phyloP scores from a whole-genome alignment of 768 basidiomycete genomes.

The Mycena indigotica region DNA sequence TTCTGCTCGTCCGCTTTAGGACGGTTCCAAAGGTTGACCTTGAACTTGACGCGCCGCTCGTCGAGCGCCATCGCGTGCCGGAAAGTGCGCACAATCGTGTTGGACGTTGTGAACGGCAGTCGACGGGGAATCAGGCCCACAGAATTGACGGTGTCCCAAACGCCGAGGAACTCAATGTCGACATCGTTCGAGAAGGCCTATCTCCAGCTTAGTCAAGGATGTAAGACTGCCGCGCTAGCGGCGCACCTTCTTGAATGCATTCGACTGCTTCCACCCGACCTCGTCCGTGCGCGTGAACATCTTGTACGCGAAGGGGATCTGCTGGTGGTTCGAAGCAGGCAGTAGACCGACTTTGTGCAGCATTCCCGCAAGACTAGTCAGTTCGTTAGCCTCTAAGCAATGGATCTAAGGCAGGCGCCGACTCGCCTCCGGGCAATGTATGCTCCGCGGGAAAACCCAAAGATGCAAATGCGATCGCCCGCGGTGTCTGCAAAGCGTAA shows the following conservation, averaged over 20 bases:
- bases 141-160: conserved; percentile 61
- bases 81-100: conserved; percentile 48
- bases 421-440: conserved; percentile 60
- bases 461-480: conserved; percentile 30
- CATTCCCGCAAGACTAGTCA: conserved; percentile 35
- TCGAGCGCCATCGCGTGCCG: conserved; percentile 60
- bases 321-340: conserved; percentile 53
- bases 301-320: conserved; percentile 63
- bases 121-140: conserved; percentile 47
- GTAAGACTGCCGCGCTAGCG: no score
- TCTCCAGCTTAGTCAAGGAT: background rate
- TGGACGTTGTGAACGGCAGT: conserved; percentile 50
- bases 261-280: conserved; percentile 30
- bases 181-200: conserved; percentile 46
- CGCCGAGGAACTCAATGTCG: conserved; percentile 53
- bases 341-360: conserved; percentile 67
- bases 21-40: conserved; percentile 36
- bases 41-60: conserved; percentile 55
- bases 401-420: conserved; percentile 5
- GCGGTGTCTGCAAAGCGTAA: conserved; percentile 41
- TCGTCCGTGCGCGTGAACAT: conserved; percentile 42
- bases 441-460: conserved; percentile 68
- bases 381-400: background rate
- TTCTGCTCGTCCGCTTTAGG: conserved; percentile 33
- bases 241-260: conserved; percentile 40